These are phyloP conservation scores for Chlorella vulgaris DNA, from an alignment of 139 green algal genomes.

Conservation along the genomic window DNA sequence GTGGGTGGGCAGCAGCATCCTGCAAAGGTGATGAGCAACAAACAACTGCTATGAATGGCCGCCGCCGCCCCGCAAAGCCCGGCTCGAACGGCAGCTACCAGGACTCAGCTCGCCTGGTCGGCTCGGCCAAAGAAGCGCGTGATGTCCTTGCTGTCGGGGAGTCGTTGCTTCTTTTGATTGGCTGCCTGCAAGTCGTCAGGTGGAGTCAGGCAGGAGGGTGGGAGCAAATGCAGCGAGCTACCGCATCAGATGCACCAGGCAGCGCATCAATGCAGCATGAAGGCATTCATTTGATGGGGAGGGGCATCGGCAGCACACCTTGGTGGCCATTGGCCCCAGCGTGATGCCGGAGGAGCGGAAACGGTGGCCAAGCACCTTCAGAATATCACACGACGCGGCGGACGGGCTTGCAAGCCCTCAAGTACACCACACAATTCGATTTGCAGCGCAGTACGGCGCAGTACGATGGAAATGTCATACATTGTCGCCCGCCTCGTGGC, in stretches of 20 bases:
- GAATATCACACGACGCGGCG: too few species aligned
- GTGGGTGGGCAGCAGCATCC: neutral
- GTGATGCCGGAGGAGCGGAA: too few species aligned
- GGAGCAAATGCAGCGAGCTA: too few species aligned
- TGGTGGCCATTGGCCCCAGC: too few species aligned
- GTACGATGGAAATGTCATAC: neutral
- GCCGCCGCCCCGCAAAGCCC: neutral
- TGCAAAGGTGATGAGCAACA: neutral
- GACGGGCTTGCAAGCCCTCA: too few species aligned
- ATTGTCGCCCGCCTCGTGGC: too few species aligned
- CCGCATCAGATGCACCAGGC: too few species aligned
- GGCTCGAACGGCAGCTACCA: neutral
- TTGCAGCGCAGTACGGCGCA: neutral
- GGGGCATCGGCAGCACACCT: too few species aligned
- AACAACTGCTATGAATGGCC: neutral
- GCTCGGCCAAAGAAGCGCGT: constrained; percentile 7
- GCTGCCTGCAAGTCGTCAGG: neutral
- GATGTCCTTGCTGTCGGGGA: neutral
- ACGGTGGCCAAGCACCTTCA: too few species aligned
- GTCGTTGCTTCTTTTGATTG: neutral
- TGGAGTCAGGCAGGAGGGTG: neutral
- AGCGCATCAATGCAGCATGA: too few species aligned
- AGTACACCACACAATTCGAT: too few species aligned
- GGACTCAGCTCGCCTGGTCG: neutral
- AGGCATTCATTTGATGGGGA: too few species aligned